Percentiles rank a stretch among this genome's conserved stretches.
Conservation (phyloP, 176 grass and related monocot species). For the Musa troglodytarum region DNA sequence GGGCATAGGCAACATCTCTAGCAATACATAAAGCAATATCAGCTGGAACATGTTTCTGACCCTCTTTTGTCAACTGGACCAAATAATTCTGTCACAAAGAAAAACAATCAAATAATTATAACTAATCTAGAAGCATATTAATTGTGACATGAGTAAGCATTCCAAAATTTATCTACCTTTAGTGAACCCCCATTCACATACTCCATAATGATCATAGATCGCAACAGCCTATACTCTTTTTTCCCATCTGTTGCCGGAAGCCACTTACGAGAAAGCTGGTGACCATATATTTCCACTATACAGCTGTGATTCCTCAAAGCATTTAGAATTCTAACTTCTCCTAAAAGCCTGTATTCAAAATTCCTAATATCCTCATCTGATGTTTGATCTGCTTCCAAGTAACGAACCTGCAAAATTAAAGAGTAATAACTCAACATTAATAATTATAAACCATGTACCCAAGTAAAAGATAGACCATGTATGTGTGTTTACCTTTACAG, state of each 20-base stretch:
- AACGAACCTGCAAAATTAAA: conserved; percentile 42
- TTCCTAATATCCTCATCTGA: conserved; percentile 51
- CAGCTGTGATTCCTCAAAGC: conserved; percentile 72
- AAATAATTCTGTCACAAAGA: conserved; percentile 58
- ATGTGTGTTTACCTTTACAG: conserved; percentile 62
- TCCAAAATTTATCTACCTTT: conserved; percentile 41
- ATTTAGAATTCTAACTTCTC: conserved; percentile 87
- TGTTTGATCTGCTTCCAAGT: conserved; percentile 43
- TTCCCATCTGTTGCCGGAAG: conserved; percentile 43
- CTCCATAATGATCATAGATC: conserved; percentile 84
- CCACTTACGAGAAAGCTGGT: conserved; percentile 92
- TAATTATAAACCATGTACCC: background rate
- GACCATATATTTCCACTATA: conserved; percentile 89
- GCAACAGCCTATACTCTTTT: conserved; percentile 72
- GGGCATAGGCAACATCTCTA: conserved; percentile 65
- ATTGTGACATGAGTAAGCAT: conserved; percentile 1
- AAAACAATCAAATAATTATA: background rate
- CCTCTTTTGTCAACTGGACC: conserved; percentile 49
- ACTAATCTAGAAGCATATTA: background rate
- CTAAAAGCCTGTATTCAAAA: conserved; percentile 76
- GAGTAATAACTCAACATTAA: background rate
- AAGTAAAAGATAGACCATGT: background rate
- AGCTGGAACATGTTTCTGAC: conserved; percentile 55
- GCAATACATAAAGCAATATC: conserved; percentile 67
- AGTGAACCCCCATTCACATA: conserved; percentile 89